Evolutionary conservation across 176 grass and related monocot genomes (phyloP).

Genomic region (Ensete glaucum): DNA sequence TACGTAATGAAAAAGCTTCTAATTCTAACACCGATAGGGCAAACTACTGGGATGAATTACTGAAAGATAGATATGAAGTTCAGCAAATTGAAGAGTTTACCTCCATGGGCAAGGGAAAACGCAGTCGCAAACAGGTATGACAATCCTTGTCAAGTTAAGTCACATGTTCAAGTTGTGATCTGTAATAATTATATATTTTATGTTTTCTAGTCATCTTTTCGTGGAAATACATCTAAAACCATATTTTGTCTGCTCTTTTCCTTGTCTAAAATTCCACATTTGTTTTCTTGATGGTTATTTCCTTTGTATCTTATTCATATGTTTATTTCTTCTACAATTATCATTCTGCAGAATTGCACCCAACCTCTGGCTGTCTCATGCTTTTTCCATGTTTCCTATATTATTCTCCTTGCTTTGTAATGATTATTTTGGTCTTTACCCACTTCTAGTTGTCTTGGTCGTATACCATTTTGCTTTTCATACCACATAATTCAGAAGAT

Average conservation of each 20-base stretch:
- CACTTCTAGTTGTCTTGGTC: too few species aligned
- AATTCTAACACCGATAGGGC: constrained; percentile 46
- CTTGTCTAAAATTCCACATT: too few species aligned
- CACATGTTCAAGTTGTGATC: background rate
- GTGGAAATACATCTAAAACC: constrained; percentile 2
- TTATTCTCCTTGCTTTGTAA: too few species aligned
- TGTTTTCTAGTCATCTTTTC: constrained; percentile 3
- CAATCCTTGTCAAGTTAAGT: background rate
- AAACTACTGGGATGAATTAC: constrained; percentile 88
- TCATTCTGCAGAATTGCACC: too few species aligned
- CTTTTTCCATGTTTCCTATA: too few species aligned
- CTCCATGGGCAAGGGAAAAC: constrained; percentile 97
- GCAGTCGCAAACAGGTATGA: constrained; percentile 88
- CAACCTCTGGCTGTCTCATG: too few species aligned
- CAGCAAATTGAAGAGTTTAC: constrained; percentile 85
- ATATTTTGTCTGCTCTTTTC: background rate
- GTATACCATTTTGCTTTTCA: too few species aligned
- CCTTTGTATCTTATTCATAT: too few species aligned
- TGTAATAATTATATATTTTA: background rate
- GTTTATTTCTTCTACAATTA: too few species aligned
- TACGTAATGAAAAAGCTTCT: constrained; percentile 31
- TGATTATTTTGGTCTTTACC: too few species aligned
- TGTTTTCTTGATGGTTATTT: too few species aligned
- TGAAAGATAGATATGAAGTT: constrained; percentile 69
- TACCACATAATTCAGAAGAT: too few species aligned